Evolutionary conservation across 495 filamentous ascomycete genomes (phyloP), one percentile per base, ranked within the genome.

Genomic region (Trichoderma erinaceum): DNA sequence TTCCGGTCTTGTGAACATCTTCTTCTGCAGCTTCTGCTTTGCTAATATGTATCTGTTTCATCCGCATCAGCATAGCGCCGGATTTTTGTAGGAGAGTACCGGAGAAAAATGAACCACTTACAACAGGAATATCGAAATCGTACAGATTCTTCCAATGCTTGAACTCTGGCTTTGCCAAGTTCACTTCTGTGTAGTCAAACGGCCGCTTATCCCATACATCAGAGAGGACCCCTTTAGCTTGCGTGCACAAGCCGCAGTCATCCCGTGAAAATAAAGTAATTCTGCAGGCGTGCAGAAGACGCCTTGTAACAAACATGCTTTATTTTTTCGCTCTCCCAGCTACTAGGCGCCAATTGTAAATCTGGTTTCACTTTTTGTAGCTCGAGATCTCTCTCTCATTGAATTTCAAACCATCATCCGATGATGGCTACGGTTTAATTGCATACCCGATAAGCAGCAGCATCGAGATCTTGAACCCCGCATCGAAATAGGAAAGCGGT

Each of bases 41-140:
- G 76, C 78, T 82, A 67, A 87, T 78, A 74, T 96, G 93, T 15
- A 96, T 83, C 89, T 92, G 68, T 23, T 43, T 35, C 38, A 41
- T 35, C 18, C 10, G 16, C 58, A 32, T 58, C n/a, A 56, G 25
- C 18, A n/a, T n/a, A 21, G n/a, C 1, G 29, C 29, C 29, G 29
- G 29, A 29, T 29, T 29, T 29, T 4, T 29, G 4, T 4, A 1
- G 29, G 29, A 7, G 6, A 18, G 12, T 11, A 21, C 4, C 16
- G 16, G 11, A 2, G 0, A 50, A 23, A 67, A 3, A 38, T 2
- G 5, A 1, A 1, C 5, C 46, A 72, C 84, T 68, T 77, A 91
- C 89, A 64, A 97, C 93, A 3, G 93, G 93, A 0, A 92, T 89
- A 73, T 97, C 93, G 74, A 96, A 94, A 29, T 96, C 93, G 73